Conservation (phyloP, 441 rosid genomes). For the Populus hybrid region DNA sequence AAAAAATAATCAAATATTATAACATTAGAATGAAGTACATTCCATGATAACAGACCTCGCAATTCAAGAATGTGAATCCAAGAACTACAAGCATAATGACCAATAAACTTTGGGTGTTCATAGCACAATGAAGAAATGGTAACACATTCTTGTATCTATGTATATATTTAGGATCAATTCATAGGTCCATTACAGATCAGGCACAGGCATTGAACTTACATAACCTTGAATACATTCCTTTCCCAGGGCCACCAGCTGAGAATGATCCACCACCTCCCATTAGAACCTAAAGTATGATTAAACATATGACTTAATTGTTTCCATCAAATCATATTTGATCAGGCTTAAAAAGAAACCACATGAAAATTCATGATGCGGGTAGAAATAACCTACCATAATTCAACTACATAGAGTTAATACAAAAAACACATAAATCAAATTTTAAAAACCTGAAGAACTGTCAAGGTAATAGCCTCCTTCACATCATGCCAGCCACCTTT, state of each 20-base stretch:
- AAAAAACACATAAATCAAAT: not conserved
- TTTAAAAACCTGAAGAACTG: slow-evolving; percentile 80
- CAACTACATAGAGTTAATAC: not conserved
- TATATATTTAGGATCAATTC: too few relatives aligned
- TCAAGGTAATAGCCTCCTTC: slow-evolving; percentile 68
- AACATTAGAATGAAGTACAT: too few relatives aligned
- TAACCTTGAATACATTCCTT: slow-evolving; percentile 91
- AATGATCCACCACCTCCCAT: too few relatives aligned
- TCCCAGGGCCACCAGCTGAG: slow-evolving; percentile 92
- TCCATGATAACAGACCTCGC: too few relatives aligned
- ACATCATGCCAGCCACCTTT: slow-evolving; percentile 87
- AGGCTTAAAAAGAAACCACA: not conserved
- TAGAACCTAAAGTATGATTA: slow-evolving; percentile 52
- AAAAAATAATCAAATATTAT: too few relatives aligned
- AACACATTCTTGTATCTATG: not conserved
- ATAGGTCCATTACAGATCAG: too few relatives aligned
- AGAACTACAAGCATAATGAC: too few relatives aligned
- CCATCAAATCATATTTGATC: not conserved
- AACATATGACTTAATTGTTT: too few relatives aligned
- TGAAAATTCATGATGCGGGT: not conserved
- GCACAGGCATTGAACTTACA: slow-evolving; percentile 46
- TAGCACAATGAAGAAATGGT: not conserved
- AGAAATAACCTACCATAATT: too few relatives aligned
- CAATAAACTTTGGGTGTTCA: too few relatives aligned
- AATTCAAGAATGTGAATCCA: too few relatives aligned